Conservation (phyloP, 1,284 basidiomycete species). For the Pyrrhoderma lamaoense region DNA sequence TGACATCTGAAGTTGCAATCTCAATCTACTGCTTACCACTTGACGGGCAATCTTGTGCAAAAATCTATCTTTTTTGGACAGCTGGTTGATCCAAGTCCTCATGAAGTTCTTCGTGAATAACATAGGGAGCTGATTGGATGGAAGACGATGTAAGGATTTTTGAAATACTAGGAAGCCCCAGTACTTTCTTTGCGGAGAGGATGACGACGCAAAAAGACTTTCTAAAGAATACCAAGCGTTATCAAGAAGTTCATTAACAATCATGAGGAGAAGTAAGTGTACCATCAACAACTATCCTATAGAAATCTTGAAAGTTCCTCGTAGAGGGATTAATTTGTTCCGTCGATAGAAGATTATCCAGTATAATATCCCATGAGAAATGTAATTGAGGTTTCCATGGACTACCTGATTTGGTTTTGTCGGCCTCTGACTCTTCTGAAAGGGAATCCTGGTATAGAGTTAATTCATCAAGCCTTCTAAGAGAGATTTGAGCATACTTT, state of each 20-base stretch:
- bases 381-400: constrained; percentile 89
- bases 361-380: constrained; percentile 84
- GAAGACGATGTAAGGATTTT: constrained; percentile 67
- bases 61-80: constrained; percentile 81
- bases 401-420: constrained; percentile 50
- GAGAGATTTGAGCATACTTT: constrained; percentile 44
- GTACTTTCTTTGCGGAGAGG: constrained; percentile 87
- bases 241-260: neutral
- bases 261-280: constrained; percentile 20
- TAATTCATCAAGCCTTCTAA: constrained; percentile 4
- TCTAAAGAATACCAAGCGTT: constrained; percentile 40
- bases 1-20: constrained; percentile 6
- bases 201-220: constrained; percentile 76
- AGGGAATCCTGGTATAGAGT: neutral
- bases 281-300: constrained; percentile 87
- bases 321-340: constrained; percentile 31
- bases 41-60: constrained; percentile 83
- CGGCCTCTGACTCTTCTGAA: constrained; percentile 48
- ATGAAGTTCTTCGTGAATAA: constrained; percentile 95
- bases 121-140: constrained; percentile 65
- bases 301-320: constrained; percentile 85
- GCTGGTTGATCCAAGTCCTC: constrained; percentile 94
- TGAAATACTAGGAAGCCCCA: constrained; percentile 95
- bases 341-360: constrained; percentile 65
- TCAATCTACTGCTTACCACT: constrained; percentile 50